Evolutionary conservation across 2,329 filamentous ascomycete genomes (phyloP).

Genomic region (Cercospora janseana): DNA sequence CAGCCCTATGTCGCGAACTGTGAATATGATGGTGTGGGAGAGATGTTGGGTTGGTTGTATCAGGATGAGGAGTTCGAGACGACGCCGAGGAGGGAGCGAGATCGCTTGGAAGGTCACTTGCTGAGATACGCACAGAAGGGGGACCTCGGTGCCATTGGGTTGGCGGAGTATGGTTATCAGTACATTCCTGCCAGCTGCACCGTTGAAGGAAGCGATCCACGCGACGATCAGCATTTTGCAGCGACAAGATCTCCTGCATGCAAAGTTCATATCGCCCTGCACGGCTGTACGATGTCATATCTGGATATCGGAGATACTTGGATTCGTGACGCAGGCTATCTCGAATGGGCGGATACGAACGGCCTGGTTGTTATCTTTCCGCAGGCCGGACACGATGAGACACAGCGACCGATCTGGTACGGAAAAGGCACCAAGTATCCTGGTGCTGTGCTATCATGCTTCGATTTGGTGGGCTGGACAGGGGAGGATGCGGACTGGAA

Average conservation of each 20-base stretch:
- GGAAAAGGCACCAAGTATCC: constrained; percentile 2
- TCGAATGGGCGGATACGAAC: constrained; percentile 17
- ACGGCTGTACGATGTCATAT: constrained; percentile 16
- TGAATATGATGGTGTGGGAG: constrained; percentile 16
- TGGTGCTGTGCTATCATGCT: constrained; percentile 11
- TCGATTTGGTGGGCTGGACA: constrained; percentile 15
- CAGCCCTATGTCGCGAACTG: constrained; percentile 15
- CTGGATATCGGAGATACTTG: constrained; percentile 14
- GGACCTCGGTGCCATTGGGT: constrained; percentile 6
- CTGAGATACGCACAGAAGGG: constrained; percentile 3
- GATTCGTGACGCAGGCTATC: constrained; percentile 10
- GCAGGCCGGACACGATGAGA: constrained; percentile 13
- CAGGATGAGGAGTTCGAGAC: background rate
- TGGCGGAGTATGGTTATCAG: constrained; percentile 7
- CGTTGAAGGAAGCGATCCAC: background rate
- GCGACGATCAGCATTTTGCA: too few species aligned
- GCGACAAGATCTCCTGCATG: background rate
- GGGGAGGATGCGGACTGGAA: constrained; percentile 16
- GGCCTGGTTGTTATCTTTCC: constrained; percentile 14
- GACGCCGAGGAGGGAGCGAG: background rate
- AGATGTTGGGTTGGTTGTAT: constrained; percentile 18
- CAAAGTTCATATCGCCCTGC: constrained; percentile 18
- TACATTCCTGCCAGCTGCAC: constrained; percentile 12
- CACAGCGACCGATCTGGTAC: constrained; percentile 9
- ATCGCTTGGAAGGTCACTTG: background rate